These are phyloP conservation scores for Thyridium curvatum DNA, from an alignment of 2,329 filamentous ascomycete species.

Conservation along the genomic window DNA sequence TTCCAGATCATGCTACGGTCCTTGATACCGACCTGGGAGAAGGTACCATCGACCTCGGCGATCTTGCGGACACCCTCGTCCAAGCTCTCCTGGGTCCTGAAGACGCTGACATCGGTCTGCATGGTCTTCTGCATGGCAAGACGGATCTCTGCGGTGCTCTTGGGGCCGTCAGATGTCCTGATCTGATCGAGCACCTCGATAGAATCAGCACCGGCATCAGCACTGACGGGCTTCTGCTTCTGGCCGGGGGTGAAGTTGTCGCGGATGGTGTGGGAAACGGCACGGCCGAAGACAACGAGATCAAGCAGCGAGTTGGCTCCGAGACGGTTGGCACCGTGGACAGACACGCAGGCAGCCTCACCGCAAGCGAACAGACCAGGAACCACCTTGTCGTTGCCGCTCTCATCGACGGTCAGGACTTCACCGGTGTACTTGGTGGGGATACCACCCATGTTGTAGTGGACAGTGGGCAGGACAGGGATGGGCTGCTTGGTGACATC, in stretches of 20 bases:
- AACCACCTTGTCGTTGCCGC: constrained; percentile 87
- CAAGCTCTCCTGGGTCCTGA: constrained; percentile 89
- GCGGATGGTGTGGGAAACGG: constrained; percentile 93
- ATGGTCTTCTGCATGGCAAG: constrained; percentile 95
- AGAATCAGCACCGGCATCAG: constrained; percentile 82
- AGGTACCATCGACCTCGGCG: constrained; percentile 73
- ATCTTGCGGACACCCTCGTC: constrained; percentile 91
- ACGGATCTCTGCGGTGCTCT: constrained; percentile 83
- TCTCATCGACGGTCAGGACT: constrained; percentile 80
- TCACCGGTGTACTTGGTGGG: constrained; percentile 96
- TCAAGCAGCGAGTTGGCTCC: constrained; percentile 98
- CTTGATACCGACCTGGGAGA: constrained; percentile 84
- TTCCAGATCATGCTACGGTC: constrained; percentile 99
- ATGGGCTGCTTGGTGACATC: constrained; percentile 97
- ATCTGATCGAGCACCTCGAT: constrained; percentile 82
- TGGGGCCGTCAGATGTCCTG: constrained; percentile 76
- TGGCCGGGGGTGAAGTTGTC: constrained; percentile 85
- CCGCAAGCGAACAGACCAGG: constrained; percentile 93
- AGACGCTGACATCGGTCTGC: constrained; percentile 95
- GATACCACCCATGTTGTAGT: constrained; percentile 99
- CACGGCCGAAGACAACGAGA: constrained; percentile 94
- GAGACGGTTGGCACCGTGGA: constrained; percentile 96
- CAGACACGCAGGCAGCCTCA: constrained; percentile 95
- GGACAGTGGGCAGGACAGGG: constrained; percentile 89
- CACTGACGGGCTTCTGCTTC: constrained; percentile 70